Evolutionary conservation across 768 basidiomycete species (phyloP).

Genomic region (Mycena pura): DNA sequence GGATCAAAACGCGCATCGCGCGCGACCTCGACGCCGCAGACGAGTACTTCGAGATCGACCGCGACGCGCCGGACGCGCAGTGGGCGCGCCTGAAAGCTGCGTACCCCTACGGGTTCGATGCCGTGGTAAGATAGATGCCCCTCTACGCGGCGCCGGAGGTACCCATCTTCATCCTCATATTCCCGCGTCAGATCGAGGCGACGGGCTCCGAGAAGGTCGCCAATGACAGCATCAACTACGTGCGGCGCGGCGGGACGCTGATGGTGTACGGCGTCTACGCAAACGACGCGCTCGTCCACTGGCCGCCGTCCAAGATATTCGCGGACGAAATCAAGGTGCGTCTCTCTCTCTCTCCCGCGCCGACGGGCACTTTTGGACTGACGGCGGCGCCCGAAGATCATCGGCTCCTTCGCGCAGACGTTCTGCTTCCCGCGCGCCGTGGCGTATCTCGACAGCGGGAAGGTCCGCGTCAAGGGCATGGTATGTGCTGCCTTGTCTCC

Average conservation of each 20-base stretch:
- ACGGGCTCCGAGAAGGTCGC: conserved; percentile 74
- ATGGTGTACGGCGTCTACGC: conserved; percentile 83
- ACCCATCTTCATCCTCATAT: too few species aligned
- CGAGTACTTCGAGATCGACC: conserved; percentile 86
- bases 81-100: conserved; percentile 83
- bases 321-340: conserved; percentile 70
- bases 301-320: conserved; percentile 80
- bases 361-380: background rate
- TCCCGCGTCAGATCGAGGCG: conserved; percentile 42
- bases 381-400: conserved; percentile 65
- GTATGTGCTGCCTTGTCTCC: conserved; percentile 25
- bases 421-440: conserved; percentile 92
- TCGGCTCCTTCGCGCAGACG: conserved; percentile 90
- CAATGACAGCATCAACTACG: conserved; percentile 76
- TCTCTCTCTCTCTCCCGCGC: background rate
- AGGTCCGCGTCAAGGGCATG: conserved; percentile 73
- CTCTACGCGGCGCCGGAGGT: background rate
- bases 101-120: conserved; percentile 87
- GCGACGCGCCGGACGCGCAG: conserved; percentile 74
- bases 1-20: conserved; percentile 89
- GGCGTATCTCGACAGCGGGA: conserved; percentile 86
- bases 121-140: conserved; percentile 51
- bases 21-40: conserved; percentile 80
- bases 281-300: conserved; percentile 69
- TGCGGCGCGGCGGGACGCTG: conserved; percentile 71